phyloP scores from a whole-genome alignment of 768 basidiomycete species.

The Pulveroboletus ravenelii region DNA sequence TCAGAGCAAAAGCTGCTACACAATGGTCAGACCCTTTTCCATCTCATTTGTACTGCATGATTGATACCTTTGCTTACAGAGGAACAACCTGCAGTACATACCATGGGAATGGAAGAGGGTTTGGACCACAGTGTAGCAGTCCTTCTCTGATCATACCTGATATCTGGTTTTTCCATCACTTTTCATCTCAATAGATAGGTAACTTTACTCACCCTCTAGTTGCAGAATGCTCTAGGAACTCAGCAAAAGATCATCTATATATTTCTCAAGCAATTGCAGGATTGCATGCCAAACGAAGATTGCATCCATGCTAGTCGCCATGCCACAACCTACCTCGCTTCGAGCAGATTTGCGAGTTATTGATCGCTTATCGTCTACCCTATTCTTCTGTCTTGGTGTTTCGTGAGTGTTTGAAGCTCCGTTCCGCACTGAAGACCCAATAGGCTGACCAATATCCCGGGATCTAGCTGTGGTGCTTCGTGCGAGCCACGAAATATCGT shows the following conservation, averaged over 20 bases:
- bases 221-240: not conserved
- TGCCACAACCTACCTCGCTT: not conserved
- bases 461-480: not conserved
- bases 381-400: not conserved
- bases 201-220: slow-evolving; percentile 1
- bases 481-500: not conserved
- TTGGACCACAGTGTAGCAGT: slow-evolving; percentile 24
- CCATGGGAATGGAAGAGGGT: slow-evolving; percentile 48
- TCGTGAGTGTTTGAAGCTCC: not conserved
- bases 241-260: not conserved
- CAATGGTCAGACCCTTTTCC: slow-evolving; percentile 26
- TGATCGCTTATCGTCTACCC: not conserved
- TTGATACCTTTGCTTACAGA: slow-evolving; percentile 29
- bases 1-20: slow-evolving; percentile 18
- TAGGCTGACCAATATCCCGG: not conserved
- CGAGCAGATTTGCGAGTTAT: not conserved
- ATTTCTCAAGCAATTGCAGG: not conserved
- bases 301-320: not conserved
- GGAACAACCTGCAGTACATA: slow-evolving; percentile 32
- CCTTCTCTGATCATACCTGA: slow-evolving; percentile 1
- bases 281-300: not conserved
- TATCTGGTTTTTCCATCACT: slow-evolving; percentile 1
- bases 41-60: slow-evolving; percentile 26
- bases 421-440: not conserved
- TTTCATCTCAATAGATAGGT: not conserved